Conservation (phyloP, 345 rosid genomes). For the Reutealis trisperma region DNA sequence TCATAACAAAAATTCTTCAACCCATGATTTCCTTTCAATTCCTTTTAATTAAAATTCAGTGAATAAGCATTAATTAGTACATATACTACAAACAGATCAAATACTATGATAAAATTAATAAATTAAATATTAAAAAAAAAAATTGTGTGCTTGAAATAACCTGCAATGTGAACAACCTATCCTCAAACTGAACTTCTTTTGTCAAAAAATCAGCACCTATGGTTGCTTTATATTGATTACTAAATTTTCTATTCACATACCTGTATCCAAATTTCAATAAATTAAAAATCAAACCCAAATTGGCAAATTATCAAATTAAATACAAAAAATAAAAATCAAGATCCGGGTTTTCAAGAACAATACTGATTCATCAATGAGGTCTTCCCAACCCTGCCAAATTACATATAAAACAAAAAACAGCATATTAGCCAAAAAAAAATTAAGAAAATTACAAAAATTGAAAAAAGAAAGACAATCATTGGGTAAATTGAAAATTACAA, state of each 20-base stretch:
- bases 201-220: conserved; percentile 96
- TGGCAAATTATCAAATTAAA: conserved; percentile 3
- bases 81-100: not conserved
- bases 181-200: conserved; percentile 87
- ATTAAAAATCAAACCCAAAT: not conserved
- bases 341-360: conserved; percentile 30
- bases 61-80: not conserved
- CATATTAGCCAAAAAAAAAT: not conserved
- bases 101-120: not conserved
- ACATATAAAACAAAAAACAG: not conserved
- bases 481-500: not conserved
- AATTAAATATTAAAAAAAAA: not conserved
- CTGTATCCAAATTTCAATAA: conserved; percentile 36
- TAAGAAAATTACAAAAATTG: not conserved
- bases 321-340: not conserved
- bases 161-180: conserved; percentile 89
- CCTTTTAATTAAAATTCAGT: not conserved
- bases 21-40: not conserved
- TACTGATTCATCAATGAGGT: conserved; percentile 98
- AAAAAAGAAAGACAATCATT: not conserved
- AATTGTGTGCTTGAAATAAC: conserved; percentile 32
- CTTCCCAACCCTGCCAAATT: conserved; percentile 69
- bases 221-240: conserved; percentile 92
- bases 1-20: not conserved
- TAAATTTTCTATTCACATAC: conserved; percentile 88